These are phyloP conservation scores for Alnus glutinosa DNA, from an alignment of 306 rosid species.

Conservation along the genomic window DNA sequence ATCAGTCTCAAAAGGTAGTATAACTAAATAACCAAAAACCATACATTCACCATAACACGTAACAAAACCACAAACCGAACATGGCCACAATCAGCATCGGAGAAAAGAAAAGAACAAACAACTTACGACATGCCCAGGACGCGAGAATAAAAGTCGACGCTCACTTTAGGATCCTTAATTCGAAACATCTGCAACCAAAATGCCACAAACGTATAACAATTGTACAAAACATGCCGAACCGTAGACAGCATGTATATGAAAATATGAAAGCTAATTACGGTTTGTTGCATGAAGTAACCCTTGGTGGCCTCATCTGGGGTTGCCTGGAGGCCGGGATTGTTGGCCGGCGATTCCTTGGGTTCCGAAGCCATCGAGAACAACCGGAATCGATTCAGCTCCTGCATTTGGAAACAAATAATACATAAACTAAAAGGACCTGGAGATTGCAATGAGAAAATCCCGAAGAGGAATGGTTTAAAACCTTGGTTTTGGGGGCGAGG, in stretches of 20 bases:
- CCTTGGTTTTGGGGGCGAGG: constrained; percentile 49
- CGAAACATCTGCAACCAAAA: constrained; percentile 60
- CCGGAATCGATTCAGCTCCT: constrained; percentile 49
- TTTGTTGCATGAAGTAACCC: constrained; percentile 87
- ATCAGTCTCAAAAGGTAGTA: background rate
- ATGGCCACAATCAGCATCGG: background rate
- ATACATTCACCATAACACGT: background rate
- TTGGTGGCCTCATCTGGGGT: constrained; percentile 79
- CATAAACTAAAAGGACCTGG: background rate
- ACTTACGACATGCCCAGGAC: constrained; percentile 98
- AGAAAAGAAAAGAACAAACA: background rate
- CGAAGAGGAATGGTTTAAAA: constrained; percentile 4
- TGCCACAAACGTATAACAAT: background rate
- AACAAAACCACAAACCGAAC: background rate
- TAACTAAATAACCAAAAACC: background rate
- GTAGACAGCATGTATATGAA: background rate
- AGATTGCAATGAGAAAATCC: background rate
- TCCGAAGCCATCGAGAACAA: constrained; percentile 76
- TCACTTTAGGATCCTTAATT: constrained; percentile 88
- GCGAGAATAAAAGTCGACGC: constrained; percentile 91
- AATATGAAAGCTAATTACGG: constrained; percentile 38
- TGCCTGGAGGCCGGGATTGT: constrained; percentile 75
- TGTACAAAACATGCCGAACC: background rate
- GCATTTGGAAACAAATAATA: constrained; percentile 1
- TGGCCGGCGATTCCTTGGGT: constrained; percentile 60